These are phyloP conservation scores for Fusarium concolor DNA, from an alignment of 2,329 filamentous ascomycete genomes.

Conservation along the genomic window DNA sequence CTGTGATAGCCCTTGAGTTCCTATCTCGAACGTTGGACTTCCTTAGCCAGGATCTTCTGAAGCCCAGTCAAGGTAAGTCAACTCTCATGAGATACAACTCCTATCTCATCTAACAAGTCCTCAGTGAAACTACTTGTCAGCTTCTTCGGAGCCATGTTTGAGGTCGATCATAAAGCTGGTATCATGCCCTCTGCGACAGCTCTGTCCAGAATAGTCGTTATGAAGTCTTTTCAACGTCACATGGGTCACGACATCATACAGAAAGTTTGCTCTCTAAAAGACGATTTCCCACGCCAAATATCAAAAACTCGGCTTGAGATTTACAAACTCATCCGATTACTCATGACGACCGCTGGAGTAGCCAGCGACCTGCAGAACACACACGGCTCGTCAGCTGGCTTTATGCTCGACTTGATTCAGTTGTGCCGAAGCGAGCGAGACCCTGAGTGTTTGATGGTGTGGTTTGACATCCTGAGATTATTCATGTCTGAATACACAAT, in stretches of 20 bases:
- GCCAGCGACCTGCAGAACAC: constrained; percentile 58
- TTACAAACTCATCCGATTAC: constrained; percentile 60
- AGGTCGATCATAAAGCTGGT: constrained; percentile 69
- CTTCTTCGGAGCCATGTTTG: constrained; percentile 70
- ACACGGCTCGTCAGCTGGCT: constrained; percentile 58
- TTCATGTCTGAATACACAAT: constrained; percentile 61
- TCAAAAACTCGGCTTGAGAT: constrained; percentile 64
- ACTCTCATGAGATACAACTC: neutral
- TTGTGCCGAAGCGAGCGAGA: constrained; percentile 68
- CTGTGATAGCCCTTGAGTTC: constrained; percentile 63
- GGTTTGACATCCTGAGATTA: constrained; percentile 63
- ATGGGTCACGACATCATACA: constrained; percentile 62
- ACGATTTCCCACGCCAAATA: constrained; percentile 67
- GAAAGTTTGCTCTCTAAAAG: constrained; percentile 62
- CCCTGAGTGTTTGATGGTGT: constrained; percentile 66
- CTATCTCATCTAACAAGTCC: constrained; percentile 12
- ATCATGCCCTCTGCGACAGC: constrained; percentile 66
- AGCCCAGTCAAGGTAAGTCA: constrained; percentile 60
- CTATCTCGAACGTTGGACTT: constrained; percentile 64
- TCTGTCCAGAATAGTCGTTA: constrained; percentile 60
- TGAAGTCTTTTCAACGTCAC: constrained; percentile 63
- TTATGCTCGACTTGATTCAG: constrained; percentile 62
- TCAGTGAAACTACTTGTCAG: constrained; percentile 60
- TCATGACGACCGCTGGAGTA: constrained; percentile 59
- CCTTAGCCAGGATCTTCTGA: constrained; percentile 60